Evolutionary conservation across 2,329 filamentous ascomycete species (phyloP).

Genomic region (Pyrenophora graminea): DNA sequence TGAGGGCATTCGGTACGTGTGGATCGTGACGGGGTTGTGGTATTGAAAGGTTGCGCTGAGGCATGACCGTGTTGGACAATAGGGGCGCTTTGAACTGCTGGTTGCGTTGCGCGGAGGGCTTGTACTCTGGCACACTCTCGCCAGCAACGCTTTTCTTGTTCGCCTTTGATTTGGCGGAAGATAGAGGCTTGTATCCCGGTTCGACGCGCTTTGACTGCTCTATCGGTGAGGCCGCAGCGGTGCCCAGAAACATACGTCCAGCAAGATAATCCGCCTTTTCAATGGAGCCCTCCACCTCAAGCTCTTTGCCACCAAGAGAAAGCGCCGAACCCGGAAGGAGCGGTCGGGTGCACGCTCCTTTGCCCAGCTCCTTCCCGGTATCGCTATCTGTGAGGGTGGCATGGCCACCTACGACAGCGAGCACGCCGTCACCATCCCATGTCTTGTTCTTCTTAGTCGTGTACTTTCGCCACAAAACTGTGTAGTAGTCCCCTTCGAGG

Average conservation of each 20-base stretch:
- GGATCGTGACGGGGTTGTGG: constrained; percentile 70
- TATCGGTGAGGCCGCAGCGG: constrained; percentile 23
- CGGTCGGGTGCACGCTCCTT: constrained; percentile 58
- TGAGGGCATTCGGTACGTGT: constrained; percentile 60
- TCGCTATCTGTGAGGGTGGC: constrained; percentile 64
- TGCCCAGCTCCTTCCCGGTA: constrained; percentile 66
- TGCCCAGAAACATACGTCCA: constrained; percentile 51
- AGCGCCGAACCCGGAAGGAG: constrained; percentile 64
- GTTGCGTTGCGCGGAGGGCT: constrained; percentile 45
- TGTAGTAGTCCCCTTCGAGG: constrained; percentile 48
- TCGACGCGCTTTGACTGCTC: constrained; percentile 20
- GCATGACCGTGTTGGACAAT: constrained; percentile 56
- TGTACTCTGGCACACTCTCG: constrained; percentile 46
- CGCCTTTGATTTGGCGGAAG: constrained; percentile 15
- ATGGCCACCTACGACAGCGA: constrained; percentile 61
- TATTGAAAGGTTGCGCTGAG: constrained; percentile 51
- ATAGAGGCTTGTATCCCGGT: constrained; percentile 21
- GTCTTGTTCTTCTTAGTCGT: constrained; percentile 76
- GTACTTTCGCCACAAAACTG: constrained; percentile 63
- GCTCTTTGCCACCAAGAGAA: constrained; percentile 67
- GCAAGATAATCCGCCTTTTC: constrained; percentile 63
- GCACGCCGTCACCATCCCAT: constrained; percentile 74
- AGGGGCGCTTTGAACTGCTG: constrained; percentile 67
- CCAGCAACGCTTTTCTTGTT: constrained; percentile 17
- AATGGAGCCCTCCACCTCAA: constrained; percentile 68